phyloP scores from a whole-genome alignment of 2,329 filamentous ascomycete genomes.

The Colletotrichum caudatum region DNA sequence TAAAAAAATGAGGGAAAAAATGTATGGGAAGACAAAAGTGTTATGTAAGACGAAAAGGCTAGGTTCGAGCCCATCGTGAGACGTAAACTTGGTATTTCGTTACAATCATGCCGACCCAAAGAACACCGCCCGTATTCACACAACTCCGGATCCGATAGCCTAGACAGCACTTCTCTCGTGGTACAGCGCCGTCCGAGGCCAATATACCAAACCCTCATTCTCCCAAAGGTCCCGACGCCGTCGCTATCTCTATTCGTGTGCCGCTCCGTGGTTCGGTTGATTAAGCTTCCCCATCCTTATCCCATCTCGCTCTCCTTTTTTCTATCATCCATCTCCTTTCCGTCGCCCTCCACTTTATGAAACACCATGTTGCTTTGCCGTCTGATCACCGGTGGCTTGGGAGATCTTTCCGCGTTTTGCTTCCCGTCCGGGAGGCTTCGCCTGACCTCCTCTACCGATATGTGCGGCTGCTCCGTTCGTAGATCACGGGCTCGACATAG shows the following conservation, averaged over 20 bases:
- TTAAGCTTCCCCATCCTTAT: slow-evolving; percentile 13
- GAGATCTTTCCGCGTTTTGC: slow-evolving; percentile 1
- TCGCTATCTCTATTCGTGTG: slow-evolving; percentile 11
- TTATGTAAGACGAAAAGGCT: neutral
- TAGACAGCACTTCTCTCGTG: neutral
- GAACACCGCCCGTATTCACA: slow-evolving; percentile 3
- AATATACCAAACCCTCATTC: neutral
- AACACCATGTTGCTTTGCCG: slow-evolving; percentile 18
- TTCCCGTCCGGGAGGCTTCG: slow-evolving; percentile 20
- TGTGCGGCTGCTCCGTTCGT: slow-evolving; percentile 54
- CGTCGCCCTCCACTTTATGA: neutral
- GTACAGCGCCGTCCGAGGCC: neutral
- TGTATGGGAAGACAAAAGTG: neutral
- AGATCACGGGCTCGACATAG: slow-evolving; percentile 52
- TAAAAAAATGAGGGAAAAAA: neutral
- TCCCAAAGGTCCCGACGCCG: neutral
- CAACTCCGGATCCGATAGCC: slow-evolving; percentile 11
- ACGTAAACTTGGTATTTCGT: slow-evolving; percentile 23
- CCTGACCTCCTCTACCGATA: slow-evolving; percentile 45
- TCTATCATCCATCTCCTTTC: neutral
- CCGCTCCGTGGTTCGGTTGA: neutral
- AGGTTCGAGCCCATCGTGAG: neutral
- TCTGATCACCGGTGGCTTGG: neutral
- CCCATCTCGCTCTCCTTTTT: neutral
- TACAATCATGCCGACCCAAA: slow-evolving; percentile 18